Evolutionary conservation across 495 filamentous ascomycete species (phyloP), one percentile per base, ranked within the genome.

Genomic region (Immersiella caudata): DNA sequence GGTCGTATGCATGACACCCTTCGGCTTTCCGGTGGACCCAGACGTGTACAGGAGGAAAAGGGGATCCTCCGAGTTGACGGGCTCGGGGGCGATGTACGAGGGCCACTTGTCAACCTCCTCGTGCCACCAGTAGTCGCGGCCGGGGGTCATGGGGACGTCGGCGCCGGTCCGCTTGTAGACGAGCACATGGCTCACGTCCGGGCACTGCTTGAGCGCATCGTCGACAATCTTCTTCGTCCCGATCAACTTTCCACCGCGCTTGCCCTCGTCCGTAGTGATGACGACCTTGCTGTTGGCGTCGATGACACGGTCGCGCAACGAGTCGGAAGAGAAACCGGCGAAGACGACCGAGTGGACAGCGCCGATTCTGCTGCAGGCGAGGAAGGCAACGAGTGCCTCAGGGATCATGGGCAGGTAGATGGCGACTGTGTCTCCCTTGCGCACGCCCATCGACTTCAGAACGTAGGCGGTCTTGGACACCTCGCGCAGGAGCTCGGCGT

Each of bases 201-300:
- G 95, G 80, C 94, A 97, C 81, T 97, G 92, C 84, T 95, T 97
- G 60, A 99, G 87, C 52, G 95, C 95, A 78, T 98, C 96, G 74
- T 99, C 95, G 63, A 98, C 95, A 77, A 99, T 98, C 84, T 95
- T 95, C 89, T 99, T 98, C 65, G 96, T 98, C 60, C 93, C 93
- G 74, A 99, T 98, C 69, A 96, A 80, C 85, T 98, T 99, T 66
- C 95, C 95, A 75, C 96, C 95, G 72, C 96, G 91, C 86, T 94
- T 96, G 71, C 95, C 96, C 85, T 98, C 96, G 76, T 98, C 95
- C 21, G 92, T 90, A 40, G 96, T 98, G 74, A 99, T 97, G 76
- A 97, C 91, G 40, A 98, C 91, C 79, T 89, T 94, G 73, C 90
- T 94, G 58, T 91, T 79, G 61, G 91, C 95, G 76, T 99, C 95